These are phyloP conservation scores for Ganoderma boninense DNA, from an alignment of 1,284 basidiomycete genomes.

Conservation along the genomic window DNA sequence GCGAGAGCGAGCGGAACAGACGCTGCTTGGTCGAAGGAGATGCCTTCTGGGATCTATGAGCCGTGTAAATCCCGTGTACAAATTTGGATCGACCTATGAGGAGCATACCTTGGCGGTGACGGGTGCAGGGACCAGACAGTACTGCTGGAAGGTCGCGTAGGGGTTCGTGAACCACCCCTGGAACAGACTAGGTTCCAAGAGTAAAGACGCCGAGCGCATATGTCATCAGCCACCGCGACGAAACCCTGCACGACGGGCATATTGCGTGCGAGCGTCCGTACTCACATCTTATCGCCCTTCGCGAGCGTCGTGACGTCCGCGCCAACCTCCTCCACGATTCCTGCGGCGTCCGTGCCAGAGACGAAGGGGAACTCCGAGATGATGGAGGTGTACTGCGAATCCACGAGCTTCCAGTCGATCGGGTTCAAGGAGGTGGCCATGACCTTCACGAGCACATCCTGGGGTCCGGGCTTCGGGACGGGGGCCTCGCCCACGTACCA, in stretches of 20 bases:
- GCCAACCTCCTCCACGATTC: constrained; percentile 63
- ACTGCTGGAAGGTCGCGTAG: constrained; percentile 45
- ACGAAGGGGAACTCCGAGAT: constrained; percentile 51
- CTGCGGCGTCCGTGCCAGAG: constrained; percentile 66
- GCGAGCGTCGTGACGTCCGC: constrained; percentile 58
- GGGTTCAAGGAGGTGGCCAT: constrained; percentile 51
- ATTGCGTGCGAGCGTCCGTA: background rate
- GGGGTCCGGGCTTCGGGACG: constrained; percentile 45
- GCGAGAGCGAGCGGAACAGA: constrained; percentile 41
- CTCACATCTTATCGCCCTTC: constrained; percentile 54
- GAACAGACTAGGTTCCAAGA: constrained; percentile 37
- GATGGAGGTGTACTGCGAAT: constrained; percentile 36
- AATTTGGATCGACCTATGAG: too few species aligned
- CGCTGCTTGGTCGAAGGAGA: constrained; percentile 43
- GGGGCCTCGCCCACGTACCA: constrained; percentile 29
- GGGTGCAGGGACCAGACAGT: constrained; percentile 40
- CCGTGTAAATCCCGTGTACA: background rate
- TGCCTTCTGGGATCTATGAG: constrained; percentile 38
- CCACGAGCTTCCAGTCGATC: constrained; percentile 49
- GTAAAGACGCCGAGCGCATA: background rate
- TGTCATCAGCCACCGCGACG: background rate
- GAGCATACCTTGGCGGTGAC: constrained; percentile 38
- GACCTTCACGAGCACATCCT: constrained; percentile 51
- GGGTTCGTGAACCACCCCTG: constrained; percentile 35
- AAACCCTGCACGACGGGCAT: background rate